Evolutionary conservation across 177 flowering plant species (phyloP), one percentile per base, ranked within the genome.

Genomic region (Vitis hybrid): DNA sequence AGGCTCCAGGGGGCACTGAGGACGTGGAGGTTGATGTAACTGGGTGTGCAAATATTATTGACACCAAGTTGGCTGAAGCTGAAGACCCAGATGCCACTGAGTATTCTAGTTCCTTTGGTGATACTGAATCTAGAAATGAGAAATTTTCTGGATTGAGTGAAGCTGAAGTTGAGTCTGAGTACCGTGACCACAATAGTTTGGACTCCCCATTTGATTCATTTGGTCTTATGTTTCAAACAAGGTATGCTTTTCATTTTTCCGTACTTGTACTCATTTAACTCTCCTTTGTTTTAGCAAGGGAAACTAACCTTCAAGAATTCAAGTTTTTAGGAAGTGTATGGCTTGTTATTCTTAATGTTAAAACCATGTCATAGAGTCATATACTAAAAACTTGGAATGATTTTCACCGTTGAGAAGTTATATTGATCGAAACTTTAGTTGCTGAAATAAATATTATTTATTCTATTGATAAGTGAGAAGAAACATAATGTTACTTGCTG

Each of bases 61-160:
- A 79, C n/a, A 52, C 27, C 19, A 73, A 66, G 75, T 67, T 78
- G 13, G 64, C 57, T 57, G 78, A 78, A 57, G 80, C 60, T 56
- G 90, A 88, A 51, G 94, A 90, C 56, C 90, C 94, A 27, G 86
- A 91, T 77, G 93, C 86, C 14, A 94, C 98, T 35, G 98, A 94
- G 72, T 86, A 80, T 77, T 92, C 98, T 15, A 92, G 97, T 76
- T 93, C 98, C 46, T 93, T 93, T 76, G 90, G 81, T 12, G 85
- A 82, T 68, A 88, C 90, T 12, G n/a, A 65, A 8, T 88, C 96
- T 13, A 86, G 82, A 67, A 70, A 71, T 56, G 96, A 82, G 60
- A 83, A 80, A 70, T 73, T 57, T 72, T 79, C 85, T 49, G 86
- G 76, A 63, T 51, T 81, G 52, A 90, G 96, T 71, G 97, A 94